These are phyloP conservation scores for Podospora sp. DNA, from an alignment of 495 filamentous ascomycete genomes.

Conservation along the genomic window DNA sequence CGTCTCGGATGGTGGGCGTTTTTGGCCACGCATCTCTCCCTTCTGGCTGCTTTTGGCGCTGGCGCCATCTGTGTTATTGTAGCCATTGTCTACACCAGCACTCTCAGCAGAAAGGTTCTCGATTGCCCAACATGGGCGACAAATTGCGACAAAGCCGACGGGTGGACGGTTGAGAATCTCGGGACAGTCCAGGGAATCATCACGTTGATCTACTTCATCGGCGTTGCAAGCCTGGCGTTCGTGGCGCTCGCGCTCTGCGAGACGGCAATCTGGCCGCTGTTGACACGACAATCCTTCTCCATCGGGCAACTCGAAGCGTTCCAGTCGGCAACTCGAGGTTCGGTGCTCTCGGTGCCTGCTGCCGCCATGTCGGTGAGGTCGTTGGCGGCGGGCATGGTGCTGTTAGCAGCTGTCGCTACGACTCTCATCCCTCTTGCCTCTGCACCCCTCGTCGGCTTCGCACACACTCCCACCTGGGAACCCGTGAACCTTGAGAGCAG, in stretches of 20 bases:
- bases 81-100: slow-evolving; percentile 31
- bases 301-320: slow-evolving; percentile 33
- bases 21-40: slow-evolving; percentile 30
- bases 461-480: slow-evolving; percentile 25
- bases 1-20: slow-evolving; percentile 34
- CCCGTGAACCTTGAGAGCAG: slow-evolving; percentile 25
- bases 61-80: slow-evolving; percentile 30
- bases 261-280: slow-evolving; percentile 33
- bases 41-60: slow-evolving; percentile 26
- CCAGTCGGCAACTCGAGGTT: slow-evolving; percentile 29
- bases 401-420: slow-evolving; percentile 17
- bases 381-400: slow-evolving; percentile 21
- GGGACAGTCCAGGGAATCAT: slow-evolving; percentile 35
- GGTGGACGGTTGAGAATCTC: slow-evolving; percentile 33
- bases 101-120: slow-evolving; percentile 28
- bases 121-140: slow-evolving; percentile 34
- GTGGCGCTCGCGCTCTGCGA: slow-evolving; percentile 29
- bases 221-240: slow-evolving; percentile 29
- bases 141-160: slow-evolving; percentile 23
- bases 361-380: slow-evolving; percentile 25
- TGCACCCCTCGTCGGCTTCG: slow-evolving; percentile 32
- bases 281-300: slow-evolving; percentile 30
- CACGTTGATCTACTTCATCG: slow-evolving; percentile 33
- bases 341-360: slow-evolving; percentile 25
- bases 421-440: slow-evolving; percentile 30